Conservation (phyloP, 768 basidiomycete species). For the Paxillus involutus region DNA sequence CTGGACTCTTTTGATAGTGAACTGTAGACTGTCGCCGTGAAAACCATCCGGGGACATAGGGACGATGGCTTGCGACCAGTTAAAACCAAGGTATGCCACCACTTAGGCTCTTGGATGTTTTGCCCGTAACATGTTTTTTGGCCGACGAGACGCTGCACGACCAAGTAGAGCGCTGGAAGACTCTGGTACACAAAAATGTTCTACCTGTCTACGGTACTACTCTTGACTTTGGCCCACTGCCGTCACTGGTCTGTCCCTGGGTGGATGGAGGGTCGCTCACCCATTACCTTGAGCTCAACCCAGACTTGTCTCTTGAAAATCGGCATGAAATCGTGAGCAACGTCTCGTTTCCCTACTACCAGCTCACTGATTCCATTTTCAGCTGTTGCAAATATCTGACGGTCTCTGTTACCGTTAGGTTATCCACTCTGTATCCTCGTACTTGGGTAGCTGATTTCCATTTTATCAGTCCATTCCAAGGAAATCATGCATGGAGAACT, state of each 20-base stretch:
- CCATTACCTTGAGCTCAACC: constrained; percentile 18
- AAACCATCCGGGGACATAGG: background rate
- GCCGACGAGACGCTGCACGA: constrained; percentile 8
- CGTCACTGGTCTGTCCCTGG: constrained; percentile 37
- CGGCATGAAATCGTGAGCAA: constrained; percentile 18
- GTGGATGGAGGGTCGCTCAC: constrained; percentile 28
- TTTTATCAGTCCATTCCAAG: constrained; percentile 5
- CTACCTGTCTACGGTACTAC: constrained; percentile 29
- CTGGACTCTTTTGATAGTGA: background rate
- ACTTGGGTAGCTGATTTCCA: background rate
- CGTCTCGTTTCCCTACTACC: background rate
- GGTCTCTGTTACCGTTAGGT: constrained; percentile 22
- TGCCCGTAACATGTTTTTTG: background rate
- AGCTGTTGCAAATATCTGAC: constrained; percentile 6
- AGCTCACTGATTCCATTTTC: background rate
- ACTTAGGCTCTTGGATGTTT: background rate
- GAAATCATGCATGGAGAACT: constrained; percentile 47
- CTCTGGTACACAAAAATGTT: constrained; percentile 27
- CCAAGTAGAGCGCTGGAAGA: constrained; percentile 24
- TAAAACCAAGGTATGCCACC: background rate
- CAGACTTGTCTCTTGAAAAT: constrained; percentile 1
- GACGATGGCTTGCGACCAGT: background rate
- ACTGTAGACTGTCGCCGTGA: constrained; percentile 6
- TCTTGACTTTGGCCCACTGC: constrained; percentile 28
- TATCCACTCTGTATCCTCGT: background rate